Percentiles rank a stretch among this genome's conserved stretches.
Conservation (phyloP, 176 grass and related monocot genomes). For the Aegilops speltoides region DNA sequence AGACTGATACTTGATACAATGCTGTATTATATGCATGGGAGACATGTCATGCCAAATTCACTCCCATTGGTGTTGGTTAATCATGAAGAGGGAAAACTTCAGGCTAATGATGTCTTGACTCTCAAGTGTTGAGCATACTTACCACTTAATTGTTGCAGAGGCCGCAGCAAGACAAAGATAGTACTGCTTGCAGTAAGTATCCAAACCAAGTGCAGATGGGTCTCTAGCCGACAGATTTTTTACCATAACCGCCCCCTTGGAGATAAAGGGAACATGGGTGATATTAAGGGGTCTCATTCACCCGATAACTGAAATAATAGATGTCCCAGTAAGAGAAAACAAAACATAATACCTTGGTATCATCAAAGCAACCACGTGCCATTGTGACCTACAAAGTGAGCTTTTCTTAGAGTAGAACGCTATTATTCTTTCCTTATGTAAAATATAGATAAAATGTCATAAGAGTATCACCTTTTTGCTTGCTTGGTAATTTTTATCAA, state of each 20-base stretch:
- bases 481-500: slow-evolving; percentile 66
- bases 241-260: slow-evolving; percentile 72
- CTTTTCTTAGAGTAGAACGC: slow-evolving; percentile 21
- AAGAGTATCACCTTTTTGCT: slow-evolving; percentile 71
- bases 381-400: slow-evolving; percentile 66
- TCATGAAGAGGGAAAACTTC: slow-evolving; percentile 6
- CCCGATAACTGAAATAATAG: slow-evolving; percentile 1
- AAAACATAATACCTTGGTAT: slow-evolving; percentile 75
- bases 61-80: background rate
- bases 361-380: slow-evolving; percentile 85
- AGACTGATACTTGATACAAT: background rate
- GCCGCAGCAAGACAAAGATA: slow-evolving; percentile 91
- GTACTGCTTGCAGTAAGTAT: slow-evolving; percentile 89
- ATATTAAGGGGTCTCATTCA: slow-evolving; percentile 19
- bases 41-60: slow-evolving; percentile 18
- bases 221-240: slow-evolving; percentile 91
- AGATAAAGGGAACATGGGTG: slow-evolving; percentile 13
- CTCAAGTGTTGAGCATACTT: slow-evolving; percentile 1
- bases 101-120: background rate
- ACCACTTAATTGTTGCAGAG: slow-evolving; percentile 91
- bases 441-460: slow-evolving; percentile 11
- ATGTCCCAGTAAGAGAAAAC: background rate
- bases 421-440: background rate
- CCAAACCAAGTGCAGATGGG: slow-evolving; percentile 85
- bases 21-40: background rate